Evolutionary conservation across 805 yeast species (phyloP).

Genomic region (Schizosaccharomyces lindneri): DNA sequence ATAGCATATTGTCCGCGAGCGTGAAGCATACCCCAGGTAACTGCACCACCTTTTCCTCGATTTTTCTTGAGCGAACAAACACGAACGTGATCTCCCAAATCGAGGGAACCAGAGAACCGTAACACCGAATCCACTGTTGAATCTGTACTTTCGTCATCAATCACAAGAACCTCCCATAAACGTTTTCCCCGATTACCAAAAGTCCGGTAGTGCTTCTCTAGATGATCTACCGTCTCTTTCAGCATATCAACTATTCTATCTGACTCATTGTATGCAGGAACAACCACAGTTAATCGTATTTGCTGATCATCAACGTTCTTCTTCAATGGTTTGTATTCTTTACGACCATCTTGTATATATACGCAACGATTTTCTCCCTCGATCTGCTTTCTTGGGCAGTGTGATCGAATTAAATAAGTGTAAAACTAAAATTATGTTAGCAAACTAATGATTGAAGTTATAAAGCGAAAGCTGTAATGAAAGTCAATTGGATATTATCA

Average conservation of each 20-base stretch:
- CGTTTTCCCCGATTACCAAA: constrained; percentile 7
- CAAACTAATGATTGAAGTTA: not conserved
- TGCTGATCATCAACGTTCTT: not conserved
- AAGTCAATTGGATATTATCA: no score
- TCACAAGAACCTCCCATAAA: constrained; percentile 53
- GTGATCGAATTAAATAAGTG: not conserved
- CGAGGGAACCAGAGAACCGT: constrained; percentile 20
- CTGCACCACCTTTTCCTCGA: constrained; percentile 94
- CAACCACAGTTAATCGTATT: constrained; percentile 35
- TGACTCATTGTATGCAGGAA: constrained; percentile 87
- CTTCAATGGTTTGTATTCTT: not conserved
- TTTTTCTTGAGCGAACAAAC: constrained; percentile 48
- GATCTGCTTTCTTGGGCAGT: not conserved
- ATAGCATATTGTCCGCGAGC: constrained; percentile 47
- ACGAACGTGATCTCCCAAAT: constrained; percentile 32
- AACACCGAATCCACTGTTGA: constrained; percentile 53
- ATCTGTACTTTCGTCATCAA: constrained; percentile 82
- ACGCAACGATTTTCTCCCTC: not conserved
- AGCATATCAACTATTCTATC: constrained; percentile 45
- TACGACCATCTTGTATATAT: not conserved
- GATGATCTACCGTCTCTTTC: constrained; percentile 25
- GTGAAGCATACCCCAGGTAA: constrained; percentile 60
- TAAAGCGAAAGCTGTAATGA: no score
- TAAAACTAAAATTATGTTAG: not conserved
- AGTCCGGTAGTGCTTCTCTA: constrained; percentile 9